A percentile compares a stretch with the other conserved stretches of the same genome.
phyloP scores from a whole-genome alignment of 2,329 filamentous ascomycete species.

The Penicillium sclerotiorum region DNA sequence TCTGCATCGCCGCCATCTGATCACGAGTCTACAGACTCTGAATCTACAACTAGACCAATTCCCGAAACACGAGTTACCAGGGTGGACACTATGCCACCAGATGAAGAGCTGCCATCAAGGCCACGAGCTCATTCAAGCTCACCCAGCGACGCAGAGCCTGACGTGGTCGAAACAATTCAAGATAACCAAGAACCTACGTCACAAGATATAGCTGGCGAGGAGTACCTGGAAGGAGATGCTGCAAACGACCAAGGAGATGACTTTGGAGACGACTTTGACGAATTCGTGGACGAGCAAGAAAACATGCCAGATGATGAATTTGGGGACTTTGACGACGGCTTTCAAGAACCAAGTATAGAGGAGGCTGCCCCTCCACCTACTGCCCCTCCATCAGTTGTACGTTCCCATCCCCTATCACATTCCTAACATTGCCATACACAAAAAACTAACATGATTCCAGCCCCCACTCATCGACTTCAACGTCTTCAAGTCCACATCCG shows the following conservation, averaged over 20 bases:
- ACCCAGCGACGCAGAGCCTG: slow-evolving; percentile 47
- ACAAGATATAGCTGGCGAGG: slow-evolving; percentile 46
- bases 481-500: slow-evolving; percentile 50
- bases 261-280: slow-evolving; percentile 60
- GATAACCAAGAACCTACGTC: slow-evolving; percentile 58
- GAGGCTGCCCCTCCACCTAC: slow-evolving; percentile 30
- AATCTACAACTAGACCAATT: slow-evolving; percentile 26
- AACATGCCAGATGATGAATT: slow-evolving; percentile 56
- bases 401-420: slow-evolving; percentile 24
- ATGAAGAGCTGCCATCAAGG: slow-evolving; percentile 32
- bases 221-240: slow-evolving; percentile 65
- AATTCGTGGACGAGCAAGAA: slow-evolving; percentile 56
- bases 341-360: slow-evolving; percentile 54
- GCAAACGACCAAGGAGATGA: slow-evolving; percentile 57
- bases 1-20: slow-evolving; percentile 30
- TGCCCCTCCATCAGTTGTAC: slow-evolving; percentile 47
- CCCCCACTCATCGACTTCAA: slow-evolving; percentile 56
- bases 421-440: neutral
- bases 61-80: slow-evolving; percentile 50
- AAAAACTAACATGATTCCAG: slow-evolving; percentile 19
- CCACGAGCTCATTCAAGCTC: slow-evolving; percentile 44
- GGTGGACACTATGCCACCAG: slow-evolving; percentile 43
- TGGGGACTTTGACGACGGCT: slow-evolving; percentile 62
- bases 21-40: slow-evolving; percentile 24
- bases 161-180: slow-evolving; percentile 44